Conservation (phyloP, 805 yeast species). For the Wickerhamomyces sydowiorum region DNA sequence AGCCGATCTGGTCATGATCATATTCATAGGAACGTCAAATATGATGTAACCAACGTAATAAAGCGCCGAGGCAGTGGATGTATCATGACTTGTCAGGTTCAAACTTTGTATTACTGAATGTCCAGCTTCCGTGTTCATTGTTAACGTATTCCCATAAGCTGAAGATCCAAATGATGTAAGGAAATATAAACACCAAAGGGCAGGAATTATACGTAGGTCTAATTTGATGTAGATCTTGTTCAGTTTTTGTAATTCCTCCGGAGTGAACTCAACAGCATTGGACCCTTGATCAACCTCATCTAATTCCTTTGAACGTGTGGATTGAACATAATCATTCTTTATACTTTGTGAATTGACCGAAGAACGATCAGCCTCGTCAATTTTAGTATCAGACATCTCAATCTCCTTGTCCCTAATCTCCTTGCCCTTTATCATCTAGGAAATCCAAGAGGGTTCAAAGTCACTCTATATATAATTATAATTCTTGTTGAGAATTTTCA, state of each 20-base stretch:
- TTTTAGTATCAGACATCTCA: background rate
- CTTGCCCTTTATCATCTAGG: too few relatives aligned
- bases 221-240: conserved; percentile 55
- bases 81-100: conserved; percentile 46
- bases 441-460: too few relatives aligned
- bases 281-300: background rate
- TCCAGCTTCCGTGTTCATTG: conserved; percentile 61
- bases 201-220: conserved; percentile 72
- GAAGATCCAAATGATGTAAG: conserved; percentile 72
- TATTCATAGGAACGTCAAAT: conserved; percentile 85
- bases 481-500: too few relatives aligned
- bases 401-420: too few relatives aligned
- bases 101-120: conserved; percentile 57
- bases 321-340: background rate
- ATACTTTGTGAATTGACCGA: background rate
- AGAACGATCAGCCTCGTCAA: background rate
- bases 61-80: conserved; percentile 72
- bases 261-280: conserved; percentile 12
- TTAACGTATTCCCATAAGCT: conserved; percentile 72
- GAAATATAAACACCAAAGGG: conserved; percentile 75
- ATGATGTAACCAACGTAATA: conserved; percentile 79
- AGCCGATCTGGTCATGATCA: conserved; percentile 73
- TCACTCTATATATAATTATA: too few relatives aligned
- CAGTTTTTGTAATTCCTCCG: conserved; percentile 30
- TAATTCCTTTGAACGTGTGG: background rate